A percentile compares a stretch with the other conserved stretches of the same genome.
Evolutionary conservation across 2,329 filamentous ascomycete genomes (phyloP).

Genomic region (Ophiostoma montium): DNA sequence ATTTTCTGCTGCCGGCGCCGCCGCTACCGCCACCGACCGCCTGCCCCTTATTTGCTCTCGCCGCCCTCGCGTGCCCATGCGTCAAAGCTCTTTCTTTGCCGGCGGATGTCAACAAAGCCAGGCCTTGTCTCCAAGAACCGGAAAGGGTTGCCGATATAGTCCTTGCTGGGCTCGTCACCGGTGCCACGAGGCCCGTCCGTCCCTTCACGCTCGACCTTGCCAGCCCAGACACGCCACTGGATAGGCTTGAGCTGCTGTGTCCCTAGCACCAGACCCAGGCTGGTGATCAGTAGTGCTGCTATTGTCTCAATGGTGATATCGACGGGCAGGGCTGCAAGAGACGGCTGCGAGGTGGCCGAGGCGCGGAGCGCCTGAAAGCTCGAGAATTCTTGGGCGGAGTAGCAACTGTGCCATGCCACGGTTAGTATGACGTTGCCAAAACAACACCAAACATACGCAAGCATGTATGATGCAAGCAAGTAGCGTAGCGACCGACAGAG

Average conservation of each 20-base stretch:
- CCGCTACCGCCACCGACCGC: not conserved
- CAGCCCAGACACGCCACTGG: slow-evolving; percentile 67
- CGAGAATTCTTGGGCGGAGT: slow-evolving; percentile 89
- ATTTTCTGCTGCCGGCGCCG: no score
- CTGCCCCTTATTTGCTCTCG: slow-evolving; percentile 3
- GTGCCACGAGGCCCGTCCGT: slow-evolving; percentile 43
- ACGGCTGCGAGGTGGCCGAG: slow-evolving; percentile 26
- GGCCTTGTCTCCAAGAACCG: slow-evolving; percentile 61
- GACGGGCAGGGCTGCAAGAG: slow-evolving; percentile 47
- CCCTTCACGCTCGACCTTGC: slow-evolving; percentile 69
- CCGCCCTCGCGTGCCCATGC: slow-evolving; percentile 46
- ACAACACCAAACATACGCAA: no score
- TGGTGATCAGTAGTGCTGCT: slow-evolving; percentile 65
- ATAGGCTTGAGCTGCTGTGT: slow-evolving; percentile 74
- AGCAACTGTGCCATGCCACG: slow-evolving; percentile 48
- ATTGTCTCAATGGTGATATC: slow-evolving; percentile 86
- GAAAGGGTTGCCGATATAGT: slow-evolving; percentile 67
- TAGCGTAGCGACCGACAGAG: not conserved
- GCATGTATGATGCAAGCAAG: not conserved
- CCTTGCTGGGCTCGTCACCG: slow-evolving; percentile 40
- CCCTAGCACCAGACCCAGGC: slow-evolving; percentile 65
- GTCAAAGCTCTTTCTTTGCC: slow-evolving; percentile 63
- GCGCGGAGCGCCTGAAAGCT: slow-evolving; percentile 43
- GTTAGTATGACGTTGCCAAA: no score
- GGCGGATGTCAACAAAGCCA: slow-evolving; percentile 79